phyloP scores from a whole-genome alignment of 208 protist species.

The Naegleria gruberi region DNA sequence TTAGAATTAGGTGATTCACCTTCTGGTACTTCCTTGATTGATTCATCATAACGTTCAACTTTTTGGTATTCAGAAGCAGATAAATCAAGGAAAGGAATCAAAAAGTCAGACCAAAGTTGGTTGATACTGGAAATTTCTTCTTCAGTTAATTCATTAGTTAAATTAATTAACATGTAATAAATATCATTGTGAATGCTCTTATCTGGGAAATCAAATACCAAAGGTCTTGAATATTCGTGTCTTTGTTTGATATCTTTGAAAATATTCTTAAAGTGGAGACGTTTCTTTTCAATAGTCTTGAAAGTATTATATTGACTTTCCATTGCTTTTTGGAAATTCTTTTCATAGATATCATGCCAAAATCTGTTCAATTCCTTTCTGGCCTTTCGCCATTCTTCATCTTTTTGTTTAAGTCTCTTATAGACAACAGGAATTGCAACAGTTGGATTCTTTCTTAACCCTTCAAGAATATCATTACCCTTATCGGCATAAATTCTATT shows the following conservation, averaged over 20 bases:
- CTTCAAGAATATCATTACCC: slow-evolving; percentile 42
- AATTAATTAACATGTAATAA: neutral
- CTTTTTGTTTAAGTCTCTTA: slow-evolving; percentile 58
- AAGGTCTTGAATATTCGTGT: neutral
- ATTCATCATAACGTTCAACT: neutral
- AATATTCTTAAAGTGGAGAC: slow-evolving; percentile 39
- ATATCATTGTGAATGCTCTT: neutral
- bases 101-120: neutral
- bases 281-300: slow-evolving; percentile 58
- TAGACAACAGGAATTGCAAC: slow-evolving; percentile 55
- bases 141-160: neutral
- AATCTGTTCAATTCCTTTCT: slow-evolving; percentile 32
- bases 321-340: slow-evolving; percentile 53
- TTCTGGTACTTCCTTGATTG: neutral
- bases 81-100: neutral
- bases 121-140: neutral
- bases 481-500: slow-evolving; percentile 53
- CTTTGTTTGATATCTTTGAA: slow-evolving; percentile 9
- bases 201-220: neutral
- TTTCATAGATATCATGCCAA: slow-evolving; percentile 56
- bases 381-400: slow-evolving; percentile 20
- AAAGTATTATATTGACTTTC: slow-evolving; percentile 53
- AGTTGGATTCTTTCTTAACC: slow-evolving; percentile 39
- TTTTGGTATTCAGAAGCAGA: neutral
- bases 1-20: neutral